Evolutionary conservation across 2,329 filamentous ascomycete species (phyloP), one percentile per base, ranked within the genome.

Genomic region (Pestalotiopsis sp.): DNA sequence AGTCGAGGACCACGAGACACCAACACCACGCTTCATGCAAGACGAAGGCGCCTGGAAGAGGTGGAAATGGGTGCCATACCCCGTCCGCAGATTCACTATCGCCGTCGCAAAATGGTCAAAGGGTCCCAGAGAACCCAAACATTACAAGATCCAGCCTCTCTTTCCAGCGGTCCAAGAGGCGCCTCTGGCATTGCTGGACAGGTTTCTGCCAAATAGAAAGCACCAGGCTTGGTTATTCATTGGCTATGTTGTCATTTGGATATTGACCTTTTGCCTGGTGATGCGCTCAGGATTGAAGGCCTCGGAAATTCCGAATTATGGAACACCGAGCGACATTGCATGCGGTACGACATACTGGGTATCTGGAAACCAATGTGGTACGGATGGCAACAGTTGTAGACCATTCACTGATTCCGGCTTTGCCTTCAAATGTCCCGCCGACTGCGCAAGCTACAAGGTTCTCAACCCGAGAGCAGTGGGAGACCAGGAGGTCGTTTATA

Each of bases 391-490:
- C 70, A 83, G 89, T 65, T 96, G 93, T 75, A 88, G 92, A 9
- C 93, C 93, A 0, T 96, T 96, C 75, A 87, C 86, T 68, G 90
- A 90, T 71, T 87, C 83, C 68, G 88, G 89, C 0, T 90, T 94
- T 73, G 85, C 92, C 0, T 96, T 96, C 76, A 86, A 91, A 67
- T 96, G 93, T 75, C 89, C 92, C 1, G 92, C 90, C 17, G 90
- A 90, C 74, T 96, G 93, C 78, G 86, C 86, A 59, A 87, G 86
- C 74, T 87, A 88, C 68, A 84, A 87, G 71, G 83, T 93, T 1
- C 82, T 93, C 49, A 93, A 94, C 73, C 91, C 92, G 20, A 87
- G 92, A 72, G 92, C 93, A 7, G 92, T 96, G 4, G 93, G 93
- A 41, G 87, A 89, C 71, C 85, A 91, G 73, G 88, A 91, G 72